These are phyloP conservation scores for Aspergillus pseudoterreus DNA, from an alignment of 2,329 filamentous ascomycete species.

Conservation along the genomic window DNA sequence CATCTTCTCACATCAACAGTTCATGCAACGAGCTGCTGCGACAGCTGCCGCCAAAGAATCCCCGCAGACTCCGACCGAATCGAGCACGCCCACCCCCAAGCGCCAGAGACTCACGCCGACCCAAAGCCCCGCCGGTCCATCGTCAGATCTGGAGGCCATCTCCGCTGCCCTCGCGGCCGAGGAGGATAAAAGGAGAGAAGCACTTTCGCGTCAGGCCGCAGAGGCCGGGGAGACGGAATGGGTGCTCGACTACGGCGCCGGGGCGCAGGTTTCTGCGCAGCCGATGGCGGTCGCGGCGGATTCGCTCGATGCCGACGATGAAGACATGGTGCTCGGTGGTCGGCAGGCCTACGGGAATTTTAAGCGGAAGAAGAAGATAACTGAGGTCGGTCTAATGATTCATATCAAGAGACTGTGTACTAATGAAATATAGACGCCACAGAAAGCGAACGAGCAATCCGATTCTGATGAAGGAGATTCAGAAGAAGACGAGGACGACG, in stretches of 20 bases:
- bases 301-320: slow-evolving; percentile 32
- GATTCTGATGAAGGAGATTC: slow-evolving; percentile 2
- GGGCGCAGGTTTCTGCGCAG: slow-evolving; percentile 15
- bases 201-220: slow-evolving; percentile 37
- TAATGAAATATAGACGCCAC: neutral
- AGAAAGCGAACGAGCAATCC: neutral
- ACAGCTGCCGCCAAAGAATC: slow-evolving; percentile 46
- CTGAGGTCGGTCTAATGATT: slow-evolving; percentile 17
- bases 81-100: slow-evolving; percentile 30
- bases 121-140: slow-evolving; percentile 17
- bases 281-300: slow-evolving; percentile 30
- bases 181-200: slow-evolving; percentile 39
- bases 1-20: slow-evolving; percentile 43
- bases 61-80: slow-evolving; percentile 46
- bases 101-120: slow-evolving; percentile 31
- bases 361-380: slow-evolving; percentile 29
- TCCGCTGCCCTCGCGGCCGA: slow-evolving; percentile 39
- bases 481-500: slow-evolving; percentile 12
- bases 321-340: slow-evolving; percentile 27
- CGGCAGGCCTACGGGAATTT: slow-evolving; percentile 38
- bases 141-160: slow-evolving; percentile 38
- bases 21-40: slow-evolving; percentile 85
- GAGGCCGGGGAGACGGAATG: slow-evolving; percentile 44
- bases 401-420: neutral
- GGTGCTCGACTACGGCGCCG: slow-evolving; percentile 35